Percentiles rank a stretch among this genome's conserved stretches.
These are phyloP conservation scores for Epichloe aotearoae DNA, from an alignment of 2,329 filamentous ascomycete genomes.

Conservation along the genomic window DNA sequence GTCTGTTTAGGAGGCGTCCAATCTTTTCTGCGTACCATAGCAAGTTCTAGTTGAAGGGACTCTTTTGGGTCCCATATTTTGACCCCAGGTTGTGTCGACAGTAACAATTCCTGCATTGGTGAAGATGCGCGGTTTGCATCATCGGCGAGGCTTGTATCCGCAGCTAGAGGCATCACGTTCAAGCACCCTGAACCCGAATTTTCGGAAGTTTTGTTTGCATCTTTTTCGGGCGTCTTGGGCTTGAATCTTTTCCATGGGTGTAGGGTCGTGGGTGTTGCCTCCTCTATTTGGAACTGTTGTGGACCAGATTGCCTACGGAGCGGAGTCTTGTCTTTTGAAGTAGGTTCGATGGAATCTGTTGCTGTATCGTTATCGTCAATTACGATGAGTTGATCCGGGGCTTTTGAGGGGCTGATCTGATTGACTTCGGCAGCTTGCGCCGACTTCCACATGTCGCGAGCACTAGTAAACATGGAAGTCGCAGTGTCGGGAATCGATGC, in stretches of 20 bases:
- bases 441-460: conserved; percentile 23
- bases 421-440: conserved; percentile 13
- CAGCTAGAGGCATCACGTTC: not conserved
- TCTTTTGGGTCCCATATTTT: conserved; percentile 10
- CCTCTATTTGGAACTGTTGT: not conserved
- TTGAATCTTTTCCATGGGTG: conserved; percentile 27
- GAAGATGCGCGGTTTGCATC: not conserved
- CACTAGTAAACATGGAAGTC: conserved; percentile 27
- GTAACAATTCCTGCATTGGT: not conserved
- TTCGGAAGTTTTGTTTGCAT: not conserved
- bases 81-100: not conserved
- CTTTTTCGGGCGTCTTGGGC: conserved; percentile 4
- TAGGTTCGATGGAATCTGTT: conserved; percentile 1
- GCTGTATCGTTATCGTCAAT: conserved; percentile 1
- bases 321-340: not conserved
- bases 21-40: conserved; percentile 40
- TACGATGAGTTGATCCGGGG: not conserved
- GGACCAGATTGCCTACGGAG: not conserved
- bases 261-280: conserved; percentile 7
- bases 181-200: not conserved
- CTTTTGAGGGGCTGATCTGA: not conserved
- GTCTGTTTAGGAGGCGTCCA: conserved; percentile 51
- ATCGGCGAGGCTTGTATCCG: not conserved
- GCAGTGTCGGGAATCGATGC: conserved; percentile 24
- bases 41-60: conserved; percentile 30